Conservation (phyloP, 2,329 filamentous ascomycete genomes). For the Cladosporium sp. region DNA sequence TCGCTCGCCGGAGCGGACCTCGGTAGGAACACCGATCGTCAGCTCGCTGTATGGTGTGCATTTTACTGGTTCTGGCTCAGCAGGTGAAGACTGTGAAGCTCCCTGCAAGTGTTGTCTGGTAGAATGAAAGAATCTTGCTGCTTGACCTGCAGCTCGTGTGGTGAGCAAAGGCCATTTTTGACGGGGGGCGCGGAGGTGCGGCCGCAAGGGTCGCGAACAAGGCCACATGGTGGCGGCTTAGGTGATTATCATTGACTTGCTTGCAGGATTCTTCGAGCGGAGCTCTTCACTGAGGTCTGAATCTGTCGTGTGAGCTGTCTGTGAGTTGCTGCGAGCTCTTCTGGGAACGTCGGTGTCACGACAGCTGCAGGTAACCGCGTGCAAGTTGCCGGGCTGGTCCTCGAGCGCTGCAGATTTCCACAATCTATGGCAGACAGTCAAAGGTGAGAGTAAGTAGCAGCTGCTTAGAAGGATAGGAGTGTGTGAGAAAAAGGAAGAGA, state of each 20-base stretch:
- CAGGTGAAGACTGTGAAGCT: slow-evolving; percentile 12
- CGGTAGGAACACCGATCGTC: slow-evolving; percentile 72
- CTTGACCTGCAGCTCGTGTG: slow-evolving; percentile 13
- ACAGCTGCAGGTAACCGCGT: slow-evolving; percentile 5
- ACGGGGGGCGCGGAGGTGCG: slow-evolving; percentile 13
- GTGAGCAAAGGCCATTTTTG: slow-evolving; percentile 9
- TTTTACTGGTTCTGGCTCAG: slow-evolving; percentile 21
- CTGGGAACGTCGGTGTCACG: background rate
- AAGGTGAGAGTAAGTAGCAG: too few relatives aligned
- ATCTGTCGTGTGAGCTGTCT: slow-evolving; percentile 1
- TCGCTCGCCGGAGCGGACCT: slow-evolving; percentile 72
- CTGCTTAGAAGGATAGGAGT: too few relatives aligned
- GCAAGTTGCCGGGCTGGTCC: background rate
- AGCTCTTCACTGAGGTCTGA: background rate
- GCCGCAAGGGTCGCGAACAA: slow-evolving; percentile 25
- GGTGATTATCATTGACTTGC: slow-evolving; percentile 20
- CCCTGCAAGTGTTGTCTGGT: slow-evolving; percentile 18
- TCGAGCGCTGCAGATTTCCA: too few relatives aligned
- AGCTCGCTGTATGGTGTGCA: slow-evolving; percentile 62
- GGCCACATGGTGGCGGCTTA: slow-evolving; percentile 23
- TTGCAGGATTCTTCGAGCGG: background rate
- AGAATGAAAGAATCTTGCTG: slow-evolving; percentile 20
- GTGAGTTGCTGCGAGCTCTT: background rate
- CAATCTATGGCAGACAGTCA: too few relatives aligned
- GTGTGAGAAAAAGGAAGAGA: background rate